Base-by-base conservation (phyloP, 441 rosid genomes). In the Croton setiger region DNA sequence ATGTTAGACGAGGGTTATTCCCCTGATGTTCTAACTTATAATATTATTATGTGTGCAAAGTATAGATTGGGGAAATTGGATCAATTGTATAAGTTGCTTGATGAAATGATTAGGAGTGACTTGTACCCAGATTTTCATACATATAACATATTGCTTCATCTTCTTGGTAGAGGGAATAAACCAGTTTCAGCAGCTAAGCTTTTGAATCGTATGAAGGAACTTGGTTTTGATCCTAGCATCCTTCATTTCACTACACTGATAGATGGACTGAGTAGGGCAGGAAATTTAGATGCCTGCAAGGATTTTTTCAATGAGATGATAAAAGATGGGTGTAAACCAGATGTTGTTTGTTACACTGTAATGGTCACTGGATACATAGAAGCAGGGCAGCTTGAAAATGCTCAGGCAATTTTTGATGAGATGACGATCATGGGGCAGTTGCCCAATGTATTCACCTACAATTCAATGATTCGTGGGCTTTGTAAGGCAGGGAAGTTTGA, bases 181-280 rank as follows among this genome's bases (percentile, higher is more conserved):
- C 97, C 94, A 45, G 78, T 86, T 27, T 96, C 90, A 2, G 99
- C 96, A 20, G 81, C 85, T 60, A 80, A 84, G 72, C 88, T 94
- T 23, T 76, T 94, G 76, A 86, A 85, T 73, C 86, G 87, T 83
- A 90, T 94, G 97, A 86, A 76, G 73, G 86, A 88, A 80, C 86
- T 77, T 60, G 96, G 97, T 70, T 41, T 83, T 47, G 84, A 79
- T 36, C 96, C 98, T 0, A 72, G 73, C 65, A 86, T 85, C 36
- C 87, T 87, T 79, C 98, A 94, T 81, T 86, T 82, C 79, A 92
- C 98, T 8, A 92, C 94, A 18, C 76, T 94, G 80, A 86, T 94
- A 65, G 98, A 94, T 66, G 98, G 97, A 58, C 69, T 94, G 48
- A 87, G 99, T 75, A 85, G 95, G 57, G 97, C 93, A 13, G 97